These are phyloP conservation scores for Taphrina wiesneri DNA, from an alignment of 1,139 yeast species.

Conservation along the genomic window DNA sequence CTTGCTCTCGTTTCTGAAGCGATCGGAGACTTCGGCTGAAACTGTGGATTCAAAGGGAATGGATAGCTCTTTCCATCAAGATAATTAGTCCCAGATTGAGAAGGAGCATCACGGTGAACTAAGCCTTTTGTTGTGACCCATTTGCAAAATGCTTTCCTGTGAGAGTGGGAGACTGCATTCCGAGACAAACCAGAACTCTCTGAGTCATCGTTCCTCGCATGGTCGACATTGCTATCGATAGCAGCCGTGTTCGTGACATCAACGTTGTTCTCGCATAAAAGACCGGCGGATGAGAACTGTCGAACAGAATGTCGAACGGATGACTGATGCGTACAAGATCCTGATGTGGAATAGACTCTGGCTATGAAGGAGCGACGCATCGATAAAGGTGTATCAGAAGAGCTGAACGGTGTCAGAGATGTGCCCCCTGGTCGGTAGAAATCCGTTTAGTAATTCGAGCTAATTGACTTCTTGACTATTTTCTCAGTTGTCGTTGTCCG, in stretches of 20 bases:
- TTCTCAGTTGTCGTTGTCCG: too few relatives aligned
- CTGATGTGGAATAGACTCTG: too few relatives aligned
- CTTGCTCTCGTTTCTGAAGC: neutral
- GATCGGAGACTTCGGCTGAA: constrained; percentile 19
- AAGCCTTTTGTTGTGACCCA: constrained; percentile 17
- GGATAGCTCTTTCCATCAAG: constrained; percentile 28
- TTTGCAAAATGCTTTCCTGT: constrained; percentile 15
- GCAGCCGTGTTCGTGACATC: neutral
- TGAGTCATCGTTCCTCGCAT: neutral
- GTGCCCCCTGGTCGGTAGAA: too few relatives aligned
- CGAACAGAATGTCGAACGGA: too few relatives aligned
- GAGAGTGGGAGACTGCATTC: constrained; percentile 16
- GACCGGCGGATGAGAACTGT: neutral
- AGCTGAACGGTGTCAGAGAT: too few relatives aligned
- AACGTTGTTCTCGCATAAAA: neutral
- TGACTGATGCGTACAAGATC: too few relatives aligned
- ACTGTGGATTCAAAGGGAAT: constrained; percentile 24
- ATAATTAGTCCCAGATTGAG: constrained; percentile 23
- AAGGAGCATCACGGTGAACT: neutral
- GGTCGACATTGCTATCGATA: neutral
- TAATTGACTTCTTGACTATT: too few relatives aligned
- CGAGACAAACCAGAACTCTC: neutral
- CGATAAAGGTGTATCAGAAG: too few relatives aligned
- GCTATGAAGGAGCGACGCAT: too few relatives aligned
- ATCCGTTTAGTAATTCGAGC: too few relatives aligned